Evolutionary conservation across 495 filamentous ascomycete genomes (phyloP), one percentile per base, ranked within the genome.

Genomic region (Penicillium odoratum): DNA sequence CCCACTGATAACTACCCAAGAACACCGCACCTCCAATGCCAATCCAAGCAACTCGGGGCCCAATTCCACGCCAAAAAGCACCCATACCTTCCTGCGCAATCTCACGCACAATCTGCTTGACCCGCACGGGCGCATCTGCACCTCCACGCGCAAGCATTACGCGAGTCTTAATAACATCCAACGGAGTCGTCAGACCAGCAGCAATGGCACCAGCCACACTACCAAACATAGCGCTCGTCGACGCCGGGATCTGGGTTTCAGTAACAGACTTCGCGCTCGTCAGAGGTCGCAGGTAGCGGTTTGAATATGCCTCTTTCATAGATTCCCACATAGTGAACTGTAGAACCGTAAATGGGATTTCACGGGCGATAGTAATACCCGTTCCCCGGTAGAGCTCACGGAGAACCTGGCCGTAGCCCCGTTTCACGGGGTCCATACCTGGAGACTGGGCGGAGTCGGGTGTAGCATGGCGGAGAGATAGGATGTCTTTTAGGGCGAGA

Each of bases 271-370:
- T 40, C 34, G n/a, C 49, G 38, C 38, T 16, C 34, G 16, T 34
- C 52, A 47, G 52, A 34, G 48, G 55, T 11, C 60, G 60, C 53
- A 68, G 70, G 30, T 61, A 75, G 26, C 77, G 71, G 52, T 69
- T 67, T 4, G 65, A 65, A 63, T 80, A 80, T 6, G 64, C 78
- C 53, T 76, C 72, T 80, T 98, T 98, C 76, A 98, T 82, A 3
- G 82, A 86, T 73, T 98, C 94, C 94, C 94, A 98, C 65, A 98
- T 80, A 16, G 94, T 96, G 65, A 98, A 98, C 71, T 98, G 94
- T 36, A 98, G 84, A 10, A 97, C 85, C 6, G 94, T 98, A 61
- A 98, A 98, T 8, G 94, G 94, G 53, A 98, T 95, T 77, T 98
- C 94, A 48, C 94, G 85, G 76, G 96, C 86, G 28, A 98, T 86